phyloP scores from a whole-genome alignment of 2,329 filamentous ascomycete genomes.

The Meredithiella fracta region DNA sequence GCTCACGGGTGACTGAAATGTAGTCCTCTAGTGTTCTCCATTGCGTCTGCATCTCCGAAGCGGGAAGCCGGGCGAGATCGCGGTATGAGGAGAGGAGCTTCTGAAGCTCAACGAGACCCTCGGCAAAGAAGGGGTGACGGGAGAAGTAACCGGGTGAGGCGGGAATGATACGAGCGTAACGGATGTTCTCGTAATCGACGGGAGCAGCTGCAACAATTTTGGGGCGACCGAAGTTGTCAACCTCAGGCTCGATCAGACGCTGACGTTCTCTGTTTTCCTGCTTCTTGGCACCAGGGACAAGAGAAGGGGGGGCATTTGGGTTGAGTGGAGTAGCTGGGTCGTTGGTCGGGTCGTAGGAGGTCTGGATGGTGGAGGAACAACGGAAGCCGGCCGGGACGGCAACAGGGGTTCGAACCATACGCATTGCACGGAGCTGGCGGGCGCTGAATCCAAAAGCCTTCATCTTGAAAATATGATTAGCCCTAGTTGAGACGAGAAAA shows the following conservation, averaged over 20 bases:
- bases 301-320: not conserved
- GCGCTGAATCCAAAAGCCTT: constrained; percentile 14
- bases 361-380: constrained; percentile 3
- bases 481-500: not conserved
- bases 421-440: constrained; percentile 23
- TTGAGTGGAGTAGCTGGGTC: not conserved
- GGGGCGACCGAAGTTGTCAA: constrained; percentile 11
- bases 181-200: constrained; percentile 14
- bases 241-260: constrained; percentile 13
- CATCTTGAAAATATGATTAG: constrained; percentile 10
- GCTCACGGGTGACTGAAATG: constrained; percentile 52
- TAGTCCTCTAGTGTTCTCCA: constrained; percentile 73
- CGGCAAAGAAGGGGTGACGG: constrained; percentile 68
- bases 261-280: constrained; percentile 7
- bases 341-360: not conserved
- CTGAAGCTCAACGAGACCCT: constrained; percentile 61
- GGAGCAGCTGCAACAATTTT: constrained; percentile 15
- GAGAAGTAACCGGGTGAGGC: constrained; percentile 91
- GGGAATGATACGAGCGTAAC: constrained; percentile 59
- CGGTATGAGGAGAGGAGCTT: constrained; percentile 55
- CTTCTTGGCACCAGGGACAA: not conserved
- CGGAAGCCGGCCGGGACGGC: constrained; percentile 3
- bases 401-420: constrained; percentile 18
- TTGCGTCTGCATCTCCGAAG: constrained; percentile 41
- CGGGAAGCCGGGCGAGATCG: constrained; percentile 40